A percentile compares a stretch with the other conserved stretches of the same genome.
phyloP scores from a whole-genome alignment of 2,329 filamentous ascomycete species.

The Paramyrothecium roridum region DNA sequence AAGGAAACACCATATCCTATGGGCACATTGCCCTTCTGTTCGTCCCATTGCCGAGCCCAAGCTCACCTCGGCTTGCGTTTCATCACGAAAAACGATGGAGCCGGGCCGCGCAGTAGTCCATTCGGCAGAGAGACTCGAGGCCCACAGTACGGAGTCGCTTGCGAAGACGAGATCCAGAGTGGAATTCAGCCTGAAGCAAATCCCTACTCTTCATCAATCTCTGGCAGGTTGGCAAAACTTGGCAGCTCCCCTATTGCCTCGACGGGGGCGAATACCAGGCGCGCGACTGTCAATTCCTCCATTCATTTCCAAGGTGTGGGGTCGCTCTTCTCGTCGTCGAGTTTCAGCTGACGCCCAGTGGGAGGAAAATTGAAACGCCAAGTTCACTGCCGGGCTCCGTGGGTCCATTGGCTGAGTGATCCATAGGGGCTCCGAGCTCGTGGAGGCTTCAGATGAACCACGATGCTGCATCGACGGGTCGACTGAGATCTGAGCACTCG shows the following conservation, averaged over 20 bases:
- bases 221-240: slow-evolving; percentile 1
- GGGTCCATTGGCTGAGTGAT: neutral
- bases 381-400: neutral
- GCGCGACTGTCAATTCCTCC: neutral
- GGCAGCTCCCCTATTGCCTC: neutral
- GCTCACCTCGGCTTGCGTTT: too few relatives aligned
- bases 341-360: slow-evolving; percentile 1
- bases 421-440: neutral
- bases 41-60: too few relatives aligned
- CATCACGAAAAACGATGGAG: too few relatives aligned
- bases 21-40: too few relatives aligned
- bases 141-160: too few relatives aligned
- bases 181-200: neutral
- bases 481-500: too few relatives aligned
- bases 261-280: neutral
- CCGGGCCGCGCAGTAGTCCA: too few relatives aligned
- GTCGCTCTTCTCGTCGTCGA: neutral
- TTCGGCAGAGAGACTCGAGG: too few relatives aligned
- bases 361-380: neutral
- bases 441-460: neutral
- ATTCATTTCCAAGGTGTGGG: neutral
- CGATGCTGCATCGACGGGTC: neutral
- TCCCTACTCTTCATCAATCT: neutral
- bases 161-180: neutral
- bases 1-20: too few relatives aligned